These are phyloP conservation scores for Aphanomyces astaci DNA, from an alignment of 352 stramenopile genomes.

Conservation along the genomic window DNA sequence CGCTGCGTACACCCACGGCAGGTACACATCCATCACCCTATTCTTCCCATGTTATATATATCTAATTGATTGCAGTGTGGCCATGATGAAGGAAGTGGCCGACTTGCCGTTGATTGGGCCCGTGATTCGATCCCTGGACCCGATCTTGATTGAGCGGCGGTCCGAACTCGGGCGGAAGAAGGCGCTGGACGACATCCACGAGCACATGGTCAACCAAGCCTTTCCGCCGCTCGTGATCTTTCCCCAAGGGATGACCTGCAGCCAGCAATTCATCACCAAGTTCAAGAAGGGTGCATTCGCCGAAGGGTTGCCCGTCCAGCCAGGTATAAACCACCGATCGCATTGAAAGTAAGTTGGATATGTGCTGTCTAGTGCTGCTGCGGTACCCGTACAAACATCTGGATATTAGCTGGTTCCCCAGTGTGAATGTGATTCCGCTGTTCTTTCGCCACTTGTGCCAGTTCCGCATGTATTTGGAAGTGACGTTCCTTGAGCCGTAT, in stretches of 20 bases:
- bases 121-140: conserved; percentile 48
- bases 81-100: conserved; percentile 62
- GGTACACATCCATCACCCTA: not conserved
- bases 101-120: conserved; percentile 44
- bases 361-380: conserved; percentile 31
- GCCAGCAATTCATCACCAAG: conserved; percentile 52
- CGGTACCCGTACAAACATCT: conserved; percentile 60
- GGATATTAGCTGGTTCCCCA: conserved; percentile 55
- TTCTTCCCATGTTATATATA: not conserved
- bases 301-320: conserved; percentile 40
- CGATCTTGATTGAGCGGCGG: conserved; percentile 52
- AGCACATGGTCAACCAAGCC: conserved; percentile 35
- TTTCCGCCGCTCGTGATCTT: conserved; percentile 59
- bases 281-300: conserved; percentile 68
- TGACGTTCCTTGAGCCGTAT: conserved; percentile 47
- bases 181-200: conserved; percentile 47
- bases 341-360: too few relatives aligned
- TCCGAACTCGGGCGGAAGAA: conserved; percentile 39
- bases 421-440: conserved; percentile 17
- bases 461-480: conserved; percentile 53
- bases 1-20: conserved; percentile 29
- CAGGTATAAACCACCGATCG: not conserved
- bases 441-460: conserved; percentile 49
- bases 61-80: conserved; percentile 41
- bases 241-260: conserved; percentile 57